phyloP scores from a whole-genome alignment of 768 basidiomycete genomes.

The Naganishia randhawae region DNA sequence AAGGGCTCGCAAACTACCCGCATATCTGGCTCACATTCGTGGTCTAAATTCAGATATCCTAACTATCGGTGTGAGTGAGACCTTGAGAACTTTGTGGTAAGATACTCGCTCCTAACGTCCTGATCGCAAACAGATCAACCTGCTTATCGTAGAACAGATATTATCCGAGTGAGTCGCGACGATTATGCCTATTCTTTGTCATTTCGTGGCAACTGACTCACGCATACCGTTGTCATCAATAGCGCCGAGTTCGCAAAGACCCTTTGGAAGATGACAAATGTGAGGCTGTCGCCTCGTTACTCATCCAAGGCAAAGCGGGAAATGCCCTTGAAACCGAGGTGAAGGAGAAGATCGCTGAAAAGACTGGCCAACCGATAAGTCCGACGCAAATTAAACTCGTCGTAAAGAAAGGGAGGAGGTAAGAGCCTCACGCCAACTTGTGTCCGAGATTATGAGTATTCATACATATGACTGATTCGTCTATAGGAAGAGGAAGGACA shows the following conservation, averaged over 20 bases:
- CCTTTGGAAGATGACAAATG: conserved; percentile 50
- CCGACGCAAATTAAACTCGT: conserved; percentile 30
- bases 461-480: neutral
- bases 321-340: conserved; percentile 45
- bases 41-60: conserved; percentile 48
- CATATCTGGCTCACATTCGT: too few relatives aligned
- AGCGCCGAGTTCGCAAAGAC: conserved; percentile 48
- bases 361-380: conserved; percentile 29
- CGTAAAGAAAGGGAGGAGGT: conserved; percentile 36
- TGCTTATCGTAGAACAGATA: conserved; percentile 45
- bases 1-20: too few relatives aligned
- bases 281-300: conserved; percentile 48
- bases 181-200: neutral
- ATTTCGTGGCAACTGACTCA: neutral
- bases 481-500: conserved; percentile 35
- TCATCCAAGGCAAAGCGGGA: conserved; percentile 49
- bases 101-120: neutral
- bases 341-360: conserved; percentile 39
- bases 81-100: neutral
- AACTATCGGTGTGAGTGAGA: conserved; percentile 41
- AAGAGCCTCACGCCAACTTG: conserved; percentile 13
- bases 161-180: conserved; percentile 39
- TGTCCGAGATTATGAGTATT: neutral
- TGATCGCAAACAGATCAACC: conserved; percentile 36
- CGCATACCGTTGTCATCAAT: neutral